Evolutionary conservation across 2,329 filamentous ascomycete species (phyloP).

Genomic region (Cercospora nicotianae): DNA sequence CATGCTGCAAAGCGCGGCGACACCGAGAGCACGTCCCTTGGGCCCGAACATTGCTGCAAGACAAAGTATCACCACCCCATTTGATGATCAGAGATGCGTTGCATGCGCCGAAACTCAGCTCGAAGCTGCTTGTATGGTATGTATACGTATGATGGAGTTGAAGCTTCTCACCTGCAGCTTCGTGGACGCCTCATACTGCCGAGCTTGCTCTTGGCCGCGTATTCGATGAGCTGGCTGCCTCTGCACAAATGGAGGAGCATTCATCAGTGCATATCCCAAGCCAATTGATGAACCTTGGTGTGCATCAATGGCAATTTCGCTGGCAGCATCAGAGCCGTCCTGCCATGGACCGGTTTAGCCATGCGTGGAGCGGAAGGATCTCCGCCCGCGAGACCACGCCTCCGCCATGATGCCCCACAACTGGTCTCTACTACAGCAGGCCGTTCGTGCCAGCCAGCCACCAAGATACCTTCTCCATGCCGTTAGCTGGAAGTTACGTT

Average conservation of each 20-base stretch:
- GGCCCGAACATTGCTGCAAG: not conserved
- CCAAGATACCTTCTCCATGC: not conserved
- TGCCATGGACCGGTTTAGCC: not conserved
- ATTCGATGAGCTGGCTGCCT: not conserved
- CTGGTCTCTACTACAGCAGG: not conserved
- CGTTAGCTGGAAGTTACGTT: not conserved
- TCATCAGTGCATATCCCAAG: not conserved
- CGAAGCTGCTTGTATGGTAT: not conserved
- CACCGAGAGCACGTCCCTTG: not conserved
- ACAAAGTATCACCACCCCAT: not conserved
- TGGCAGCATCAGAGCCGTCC: not conserved
- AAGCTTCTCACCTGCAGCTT: constrained; percentile 1
- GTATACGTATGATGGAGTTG: constrained; percentile 1
- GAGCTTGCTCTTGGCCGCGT: not conserved
- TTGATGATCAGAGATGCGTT: not conserved
- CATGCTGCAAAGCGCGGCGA: not conserved
- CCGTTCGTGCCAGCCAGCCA: not conserved
- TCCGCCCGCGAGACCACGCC: not conserved
- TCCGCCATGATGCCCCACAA: not conserved
- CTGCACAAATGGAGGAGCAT: not conserved
- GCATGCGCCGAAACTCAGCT: not conserved
- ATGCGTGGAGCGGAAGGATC: constrained; percentile 1
- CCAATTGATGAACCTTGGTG: not conserved
- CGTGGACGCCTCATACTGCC: not conserved
- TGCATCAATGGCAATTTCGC: not conserved